phyloP scores from a whole-genome alignment of 2,329 filamentous ascomycete species.

The Ascomycota sp. region DNA sequence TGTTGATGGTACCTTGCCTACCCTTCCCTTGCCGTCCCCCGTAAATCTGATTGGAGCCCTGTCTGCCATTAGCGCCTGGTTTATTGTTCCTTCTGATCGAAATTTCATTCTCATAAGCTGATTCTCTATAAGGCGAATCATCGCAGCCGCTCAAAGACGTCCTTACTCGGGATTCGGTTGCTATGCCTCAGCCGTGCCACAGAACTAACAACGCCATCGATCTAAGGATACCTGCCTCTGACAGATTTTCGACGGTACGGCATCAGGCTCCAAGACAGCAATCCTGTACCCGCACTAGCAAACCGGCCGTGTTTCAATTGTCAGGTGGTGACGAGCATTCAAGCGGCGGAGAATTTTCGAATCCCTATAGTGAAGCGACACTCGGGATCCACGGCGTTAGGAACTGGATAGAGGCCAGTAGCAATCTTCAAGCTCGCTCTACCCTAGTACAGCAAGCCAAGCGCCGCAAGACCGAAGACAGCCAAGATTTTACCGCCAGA shows the following conservation, averaged over 20 bases:
- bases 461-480: slow-evolving; percentile 34
- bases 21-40: too few relatives aligned
- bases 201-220: slow-evolving; percentile 9
- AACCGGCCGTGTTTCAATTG: too few relatives aligned
- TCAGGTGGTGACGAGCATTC: too few relatives aligned
- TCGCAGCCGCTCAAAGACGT: slow-evolving; percentile 8
- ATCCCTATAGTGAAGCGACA: too few relatives aligned
- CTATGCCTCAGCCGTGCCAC: slow-evolving; percentile 17
- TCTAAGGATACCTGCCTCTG: slow-evolving; percentile 6
- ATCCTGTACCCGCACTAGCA: neutral
- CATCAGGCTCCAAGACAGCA: neutral
- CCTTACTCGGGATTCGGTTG: slow-evolving; percentile 19
- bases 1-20: too few relatives aligned
- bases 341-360: too few relatives aligned
- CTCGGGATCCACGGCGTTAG: slow-evolving; percentile 7
- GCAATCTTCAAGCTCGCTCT: slow-evolving; percentile 47
- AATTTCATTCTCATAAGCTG: neutral
- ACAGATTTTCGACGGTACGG: neutral
- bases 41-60: too few relatives aligned
- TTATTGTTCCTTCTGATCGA: too few relatives aligned
- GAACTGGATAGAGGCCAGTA: slow-evolving; percentile 50
- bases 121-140: slow-evolving; percentile 8
- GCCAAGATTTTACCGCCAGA: slow-evolving; percentile 19
- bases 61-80: too few relatives aligned
- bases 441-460: slow-evolving; percentile 34